phyloP scores from a whole-genome alignment of 208 protist species.

The Trypanosoma scelopori region DNA sequence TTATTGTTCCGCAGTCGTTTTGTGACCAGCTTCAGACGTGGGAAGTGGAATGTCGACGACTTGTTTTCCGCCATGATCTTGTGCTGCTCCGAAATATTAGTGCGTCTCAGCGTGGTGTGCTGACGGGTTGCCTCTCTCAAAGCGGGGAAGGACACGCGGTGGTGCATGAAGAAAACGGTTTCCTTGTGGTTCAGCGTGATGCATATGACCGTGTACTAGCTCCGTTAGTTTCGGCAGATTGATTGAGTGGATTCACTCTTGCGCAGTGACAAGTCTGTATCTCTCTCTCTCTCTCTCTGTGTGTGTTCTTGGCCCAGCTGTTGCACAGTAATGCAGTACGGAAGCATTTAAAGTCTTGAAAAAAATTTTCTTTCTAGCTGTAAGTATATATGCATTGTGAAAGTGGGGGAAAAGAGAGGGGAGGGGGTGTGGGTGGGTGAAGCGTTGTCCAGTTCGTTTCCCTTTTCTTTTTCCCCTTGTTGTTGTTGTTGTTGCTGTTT shows the following conservation, averaged over 20 bases:
- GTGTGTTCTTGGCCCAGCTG: slow-evolving; percentile 12
- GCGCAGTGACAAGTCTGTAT: not conserved
- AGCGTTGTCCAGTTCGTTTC: no score
- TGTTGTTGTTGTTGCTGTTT: slow-evolving; percentile 6
- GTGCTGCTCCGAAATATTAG: slow-evolving; percentile 74
- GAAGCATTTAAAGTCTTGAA: not conserved
- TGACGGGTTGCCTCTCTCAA: slow-evolving; percentile 45
- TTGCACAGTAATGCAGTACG: not conserved
- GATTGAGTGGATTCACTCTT: slow-evolving; percentile 7
- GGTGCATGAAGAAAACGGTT: slow-evolving; percentile 59
- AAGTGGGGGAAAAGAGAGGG: no score
- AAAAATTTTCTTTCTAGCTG: no score
- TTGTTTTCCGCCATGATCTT: slow-evolving; percentile 68
- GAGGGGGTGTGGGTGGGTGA: no score
- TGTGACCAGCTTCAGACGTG: slow-evolving; percentile 89
- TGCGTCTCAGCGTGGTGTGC: slow-evolving; percentile 43
- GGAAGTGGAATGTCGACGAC: slow-evolving; percentile 82
- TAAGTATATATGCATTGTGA: no score
- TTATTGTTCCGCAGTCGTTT: slow-evolving; percentile 83
- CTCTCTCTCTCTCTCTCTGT: not conserved
- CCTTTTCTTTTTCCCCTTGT: no score
- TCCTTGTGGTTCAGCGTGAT: slow-evolving; percentile 64
- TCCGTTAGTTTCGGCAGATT: slow-evolving; percentile 28
- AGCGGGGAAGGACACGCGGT: slow-evolving; percentile 62
- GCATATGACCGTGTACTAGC: slow-evolving; percentile 67